Base-by-base conservation (phyloP, 495 filamentous ascomycete species). In the Hapsidospora chrysogenum region DNA sequence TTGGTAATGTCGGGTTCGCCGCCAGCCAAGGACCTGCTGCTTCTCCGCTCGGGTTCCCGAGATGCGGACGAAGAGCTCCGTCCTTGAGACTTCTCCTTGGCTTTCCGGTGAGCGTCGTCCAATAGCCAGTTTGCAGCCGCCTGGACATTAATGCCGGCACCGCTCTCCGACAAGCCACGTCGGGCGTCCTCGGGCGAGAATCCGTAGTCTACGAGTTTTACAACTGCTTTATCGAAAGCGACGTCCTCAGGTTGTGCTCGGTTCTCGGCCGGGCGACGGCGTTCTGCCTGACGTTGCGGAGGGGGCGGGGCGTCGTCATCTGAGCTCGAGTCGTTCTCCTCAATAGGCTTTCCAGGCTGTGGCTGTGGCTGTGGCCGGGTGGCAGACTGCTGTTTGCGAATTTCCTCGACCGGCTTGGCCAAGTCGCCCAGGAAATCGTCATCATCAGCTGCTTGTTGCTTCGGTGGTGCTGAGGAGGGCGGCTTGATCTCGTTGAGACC, bases 201-300 rank as follows among this genome's bases (percentile, higher is more conserved):
- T 17, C 89, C 89, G 76, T 96, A 95, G 44, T 96, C 87, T 8
- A 96, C 76, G 14, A 97, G 54, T 48, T 95, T 85, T 1, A 85
- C 85, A 36, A 96, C 70, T 3, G 85, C 84, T 34, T 68, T 70
- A 49, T 94, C 85, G 31, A 74, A 73, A 7, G 76, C 78, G 47
- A 77, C 76, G 0, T 54, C 58, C 39, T 40, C 46, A 20, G 39
- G 11, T 6, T 26, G 6, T 6, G 23, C 11, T 41, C 9, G 47
- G 21, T 43, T 43, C 27, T 41, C 54, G 29, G 18, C 21, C 1
- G 23, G 31, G 10, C 14, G 11, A 18, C 25, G 21, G 7, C 14
- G 25, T n/a, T 20, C 17, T 5, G 8, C 5, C 13, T 9, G 14
- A 7, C 29, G 29, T 10, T 9, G 8, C 9, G 29, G 9, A 9